Evolutionary conservation across 2,329 filamentous ascomycete genomes (phyloP), one percentile per base, ranked within the genome.

Genomic region (Penicillium sp.): DNA sequence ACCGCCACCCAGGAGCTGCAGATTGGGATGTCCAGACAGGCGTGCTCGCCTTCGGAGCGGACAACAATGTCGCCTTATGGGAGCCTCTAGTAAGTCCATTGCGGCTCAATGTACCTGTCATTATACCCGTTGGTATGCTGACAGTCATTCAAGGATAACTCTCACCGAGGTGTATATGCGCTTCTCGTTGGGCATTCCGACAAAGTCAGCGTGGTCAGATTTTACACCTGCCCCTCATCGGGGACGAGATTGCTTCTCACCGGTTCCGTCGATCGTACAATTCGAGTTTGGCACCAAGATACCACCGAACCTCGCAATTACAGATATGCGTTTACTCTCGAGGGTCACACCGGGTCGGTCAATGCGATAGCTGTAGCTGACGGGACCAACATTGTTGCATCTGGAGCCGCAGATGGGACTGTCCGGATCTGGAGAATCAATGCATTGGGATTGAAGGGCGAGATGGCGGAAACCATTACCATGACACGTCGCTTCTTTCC

Each of bases 51-150:
- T 99, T 90, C 77, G 94, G 94, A 29, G 88, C 92, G 8, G 90
- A 95, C 74, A 86, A 87, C 64, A 94, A 94, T 75, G 83, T 99
- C 65, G 93, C 92, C 42, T 71, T 97, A 40, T 99, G 94, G 94
- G 81, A 86, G 69, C 92, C 92, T 53, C 74, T 82, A 70, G 90
- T 92, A 80, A 75, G 86, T 77, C 26, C 12, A 56, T 44, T 44
- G 31, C 35, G 22, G 41, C 22, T 22, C 7, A 43, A 46, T 51
- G 56, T 18, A 44, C 23, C 43, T 15, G 25, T 11, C 22, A 26
- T 52, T 18, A 35, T 49, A 14, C 43, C 23, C 11, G 6, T 65
- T 22, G 4, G 47, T 37, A 53, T 23, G 43, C 53, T 63, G 25
- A 61, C 56, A 31, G n/a, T 53, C 42, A 3, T 14, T 20, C 49